Evolutionary conservation across 768 basidiomycete genomes (phyloP).

Genomic region (Candolleomyces eurysporus): DNA sequence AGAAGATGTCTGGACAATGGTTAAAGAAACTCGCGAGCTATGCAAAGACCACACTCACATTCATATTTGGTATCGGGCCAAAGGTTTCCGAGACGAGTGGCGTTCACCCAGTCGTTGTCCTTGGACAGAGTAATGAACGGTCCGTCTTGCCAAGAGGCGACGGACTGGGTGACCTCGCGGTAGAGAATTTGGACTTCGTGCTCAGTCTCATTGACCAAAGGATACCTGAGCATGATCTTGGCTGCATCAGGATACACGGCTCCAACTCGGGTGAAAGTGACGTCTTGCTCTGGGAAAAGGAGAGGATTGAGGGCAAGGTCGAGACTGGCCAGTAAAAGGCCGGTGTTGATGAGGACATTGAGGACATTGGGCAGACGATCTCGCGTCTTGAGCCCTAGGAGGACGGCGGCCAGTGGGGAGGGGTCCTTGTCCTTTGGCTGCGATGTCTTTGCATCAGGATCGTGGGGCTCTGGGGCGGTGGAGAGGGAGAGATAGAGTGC

Average conservation of each 20-base stretch:
- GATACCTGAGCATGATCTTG: conserved; percentile 65
- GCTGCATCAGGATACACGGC: conserved; percentile 63
- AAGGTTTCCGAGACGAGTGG: conserved; percentile 52
- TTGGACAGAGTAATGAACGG: conserved; percentile 43
- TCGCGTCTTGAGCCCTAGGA: conserved; percentile 36
- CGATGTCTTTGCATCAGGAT: neutral
- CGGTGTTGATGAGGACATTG: conserved; percentile 31
- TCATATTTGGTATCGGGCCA: conserved; percentile 72
- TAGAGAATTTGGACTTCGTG: conserved; percentile 42
- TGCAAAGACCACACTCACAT: conserved; percentile 40
- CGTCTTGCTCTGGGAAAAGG: conserved; percentile 49
- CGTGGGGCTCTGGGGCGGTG: neutral
- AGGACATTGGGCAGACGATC: conserved; percentile 24
- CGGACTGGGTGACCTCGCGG: conserved; percentile 33
- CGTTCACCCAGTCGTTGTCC: conserved; percentile 58
- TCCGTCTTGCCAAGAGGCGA: conserved; percentile 50
- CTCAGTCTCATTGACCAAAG: conserved; percentile 29
- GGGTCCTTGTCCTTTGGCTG: neutral
- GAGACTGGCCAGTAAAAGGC: conserved; percentile 29
- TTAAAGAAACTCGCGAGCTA: conserved; percentile 4
- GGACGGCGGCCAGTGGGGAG: conserved; percentile 16
- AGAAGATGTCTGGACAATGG: conserved; percentile 38
- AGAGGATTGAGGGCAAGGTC: conserved; percentile 60
- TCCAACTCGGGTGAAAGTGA: conserved; percentile 68
- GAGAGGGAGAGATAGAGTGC: conserved; percentile 15